Evolutionary conservation across 257 asterid species (phyloP), one percentile per base, ranked within the genome.

Genomic region (Jacaranda mimosifolia): DNA sequence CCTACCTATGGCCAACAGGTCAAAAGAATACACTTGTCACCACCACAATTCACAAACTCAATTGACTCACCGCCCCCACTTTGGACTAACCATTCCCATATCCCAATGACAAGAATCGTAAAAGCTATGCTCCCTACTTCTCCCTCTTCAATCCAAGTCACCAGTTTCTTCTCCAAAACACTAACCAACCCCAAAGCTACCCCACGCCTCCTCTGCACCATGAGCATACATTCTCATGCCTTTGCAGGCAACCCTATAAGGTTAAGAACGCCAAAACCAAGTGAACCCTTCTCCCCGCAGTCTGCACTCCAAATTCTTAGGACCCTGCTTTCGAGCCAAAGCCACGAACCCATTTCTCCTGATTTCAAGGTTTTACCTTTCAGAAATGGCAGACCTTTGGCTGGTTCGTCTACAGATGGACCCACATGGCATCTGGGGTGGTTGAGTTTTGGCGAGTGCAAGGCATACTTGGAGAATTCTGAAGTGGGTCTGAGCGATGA

Each of bases 301-400:
- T 90, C 95, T 26, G 97, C 99, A 3, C 77, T 95, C 67, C 87
- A 87, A 75, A 87, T 93, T 40, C 94, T 95, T 48, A 89, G 81
- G 79, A 74, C 88, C 80, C 87, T 90, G 26, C 89, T 91, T 77
- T 84, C 82, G 17, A 77, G 78, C 56, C 82, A 79, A 46, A 58
- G 74, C 63, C 83, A 77, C 46, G 89, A 80, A 6, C 83, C 93
- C 19, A 49, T 80, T 67, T 88, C 87, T 0, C 93, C 96, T 66
- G 77, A 80, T 85, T 93, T 93, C 90, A 91, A 86, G 78, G 86
- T 95, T 70, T 73, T 95, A 84, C 97, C 97, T 26, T 91, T 95
- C 86, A 82, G 92, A 70, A 93, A 91, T 80, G 99, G 99, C 13
- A 81, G 93, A 52, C 98, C 97, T 66, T 83, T 95, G 58, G 85